Evolutionary conservation across 345 rosid genomes (phyloP).

Genomic region (Citropsis articulata): DNA sequence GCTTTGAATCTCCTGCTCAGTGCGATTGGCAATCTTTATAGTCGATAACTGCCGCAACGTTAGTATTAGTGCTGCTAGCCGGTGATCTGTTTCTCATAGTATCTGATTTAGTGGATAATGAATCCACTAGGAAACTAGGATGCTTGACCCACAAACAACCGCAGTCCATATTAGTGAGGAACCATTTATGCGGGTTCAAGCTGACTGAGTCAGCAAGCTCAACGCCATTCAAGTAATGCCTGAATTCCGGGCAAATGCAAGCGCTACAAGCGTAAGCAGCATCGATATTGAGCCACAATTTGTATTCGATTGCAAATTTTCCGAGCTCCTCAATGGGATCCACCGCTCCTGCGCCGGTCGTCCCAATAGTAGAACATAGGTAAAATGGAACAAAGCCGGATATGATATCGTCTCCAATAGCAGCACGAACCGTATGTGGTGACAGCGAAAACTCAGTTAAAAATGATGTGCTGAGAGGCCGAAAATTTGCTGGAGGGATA

Average conservation of each 20-base stretch:
- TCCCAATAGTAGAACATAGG: constrained; percentile 24
- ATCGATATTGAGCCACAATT: constrained; percentile 45
- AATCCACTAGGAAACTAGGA: constrained; percentile 26
- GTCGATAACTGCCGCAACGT: constrained; percentile 1
- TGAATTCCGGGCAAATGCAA: constrained; percentile 46
- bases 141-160: constrained; percentile 55
- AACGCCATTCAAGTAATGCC: constrained; percentile 32
- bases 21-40: constrained; percentile 40
- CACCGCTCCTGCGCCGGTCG: constrained; percentile 14
- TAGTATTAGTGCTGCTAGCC: constrained; percentile 5
- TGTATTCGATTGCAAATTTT: constrained; percentile 6
- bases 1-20: constrained; percentile 29
- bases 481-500: no score
- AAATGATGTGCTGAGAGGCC: no score
- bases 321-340: constrained; percentile 25
- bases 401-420: not conserved
- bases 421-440: no score
- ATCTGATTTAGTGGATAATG: constrained; percentile 14
- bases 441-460: no score
- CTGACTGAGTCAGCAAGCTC: constrained; percentile 22
- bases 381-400: constrained; percentile 25
- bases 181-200: constrained; percentile 42
- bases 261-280: constrained; percentile 45
- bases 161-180: constrained; percentile 40
- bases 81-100: not conserved